Percentiles rank a stretch among this genome's conserved stretches.
phyloP scores from a whole-genome alignment of 768 basidiomycete species.

The Peribolospora baueri region DNA sequence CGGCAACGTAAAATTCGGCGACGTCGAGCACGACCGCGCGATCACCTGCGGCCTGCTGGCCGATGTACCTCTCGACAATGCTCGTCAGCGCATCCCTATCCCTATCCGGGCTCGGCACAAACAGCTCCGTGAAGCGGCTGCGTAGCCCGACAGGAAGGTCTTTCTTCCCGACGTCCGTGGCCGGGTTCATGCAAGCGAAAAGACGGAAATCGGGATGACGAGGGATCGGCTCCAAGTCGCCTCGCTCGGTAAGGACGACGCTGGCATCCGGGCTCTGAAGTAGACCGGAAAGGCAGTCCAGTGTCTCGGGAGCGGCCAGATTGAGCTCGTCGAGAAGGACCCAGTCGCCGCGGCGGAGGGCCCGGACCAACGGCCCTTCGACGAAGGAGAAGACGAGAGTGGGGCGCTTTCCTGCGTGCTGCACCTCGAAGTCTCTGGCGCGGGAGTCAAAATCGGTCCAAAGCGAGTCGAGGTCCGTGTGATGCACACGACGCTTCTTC shows the following conservation, averaged over 20 bases:
- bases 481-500: slow-evolving; percentile 8
- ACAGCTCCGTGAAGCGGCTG: slow-evolving; percentile 79
- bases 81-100: slow-evolving; percentile 69
- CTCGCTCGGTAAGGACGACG: slow-evolving; percentile 78
- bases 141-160: slow-evolving; percentile 80
- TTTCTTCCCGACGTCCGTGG: slow-evolving; percentile 94
- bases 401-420: slow-evolving; percentile 45
- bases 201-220: slow-evolving; percentile 88
- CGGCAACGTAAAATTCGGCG: slow-evolving; percentile 64
- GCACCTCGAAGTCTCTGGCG: slow-evolving; percentile 58
- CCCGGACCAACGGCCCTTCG: slow-evolving; percentile 84
- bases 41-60: slow-evolving; percentile 55
- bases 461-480: slow-evolving; percentile 12
- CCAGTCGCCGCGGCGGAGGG: slow-evolving; percentile 74
- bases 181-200: slow-evolving; percentile 98
- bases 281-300: slow-evolving; percentile 75
- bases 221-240: slow-evolving; percentile 63
- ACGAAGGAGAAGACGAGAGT: slow-evolving; percentile 87
- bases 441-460: slow-evolving; percentile 48
- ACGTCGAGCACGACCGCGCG: slow-evolving; percentile 68
- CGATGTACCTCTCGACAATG: slow-evolving; percentile 76
- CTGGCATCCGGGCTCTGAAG: slow-evolving; percentile 66
- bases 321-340: slow-evolving; percentile 90
- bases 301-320: slow-evolving; percentile 71
- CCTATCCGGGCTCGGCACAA: slow-evolving; percentile 78